Evolutionary conservation across 495 filamentous ascomycete species (phyloP).

Genomic region (Penicillium bovifimosum): DNA sequence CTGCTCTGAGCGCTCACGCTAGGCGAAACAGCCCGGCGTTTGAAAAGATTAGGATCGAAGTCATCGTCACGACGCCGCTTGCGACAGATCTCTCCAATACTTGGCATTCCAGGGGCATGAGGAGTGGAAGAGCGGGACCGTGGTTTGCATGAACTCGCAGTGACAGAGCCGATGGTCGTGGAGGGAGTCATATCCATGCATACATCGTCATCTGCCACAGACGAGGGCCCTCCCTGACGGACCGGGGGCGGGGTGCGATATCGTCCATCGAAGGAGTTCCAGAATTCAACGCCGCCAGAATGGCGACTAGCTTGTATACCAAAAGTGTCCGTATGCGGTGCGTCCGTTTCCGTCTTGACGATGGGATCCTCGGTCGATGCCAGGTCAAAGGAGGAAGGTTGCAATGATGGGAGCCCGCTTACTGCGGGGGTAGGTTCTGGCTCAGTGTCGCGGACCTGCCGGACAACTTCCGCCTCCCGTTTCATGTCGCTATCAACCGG

Average conservation of each 20-base stretch:
- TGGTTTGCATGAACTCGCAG: conserved; percentile 28
- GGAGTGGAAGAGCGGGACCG: conserved; percentile 49
- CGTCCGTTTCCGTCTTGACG: conserved; percentile 45
- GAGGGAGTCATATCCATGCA: conserved; percentile 68
- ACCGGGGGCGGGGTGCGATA: conserved; percentile 59
- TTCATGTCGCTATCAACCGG: conserved; percentile 84
- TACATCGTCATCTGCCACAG: conserved; percentile 67
- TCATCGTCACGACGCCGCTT: conserved; percentile 89
- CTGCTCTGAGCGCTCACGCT: conserved; percentile 88
- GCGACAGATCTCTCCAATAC: conserved; percentile 63
- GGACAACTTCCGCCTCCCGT: conserved; percentile 89
- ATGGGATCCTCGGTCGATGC: conserved; percentile 52
- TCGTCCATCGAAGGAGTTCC: conserved; percentile 67
- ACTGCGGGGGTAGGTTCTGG: conserved; percentile 37
- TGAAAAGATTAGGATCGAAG: conserved; percentile 83
- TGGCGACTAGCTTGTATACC: conserved; percentile 66
- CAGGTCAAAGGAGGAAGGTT: conserved; percentile 42
- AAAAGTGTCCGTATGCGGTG: conserved; percentile 59
- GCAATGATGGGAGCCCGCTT: conserved; percentile 33
- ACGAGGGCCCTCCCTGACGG: conserved; percentile 50
- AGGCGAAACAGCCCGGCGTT: conserved; percentile 87
- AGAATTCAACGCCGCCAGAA: conserved; percentile 67
- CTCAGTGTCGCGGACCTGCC: conserved; percentile 80
- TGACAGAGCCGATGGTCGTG: conserved; percentile 34
- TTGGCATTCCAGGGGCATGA: conserved; percentile 34